These are phyloP conservation scores for Iodosphaeria phyllophila DNA, from an alignment of 2,329 filamentous ascomycete species.

Conservation along the genomic window DNA sequence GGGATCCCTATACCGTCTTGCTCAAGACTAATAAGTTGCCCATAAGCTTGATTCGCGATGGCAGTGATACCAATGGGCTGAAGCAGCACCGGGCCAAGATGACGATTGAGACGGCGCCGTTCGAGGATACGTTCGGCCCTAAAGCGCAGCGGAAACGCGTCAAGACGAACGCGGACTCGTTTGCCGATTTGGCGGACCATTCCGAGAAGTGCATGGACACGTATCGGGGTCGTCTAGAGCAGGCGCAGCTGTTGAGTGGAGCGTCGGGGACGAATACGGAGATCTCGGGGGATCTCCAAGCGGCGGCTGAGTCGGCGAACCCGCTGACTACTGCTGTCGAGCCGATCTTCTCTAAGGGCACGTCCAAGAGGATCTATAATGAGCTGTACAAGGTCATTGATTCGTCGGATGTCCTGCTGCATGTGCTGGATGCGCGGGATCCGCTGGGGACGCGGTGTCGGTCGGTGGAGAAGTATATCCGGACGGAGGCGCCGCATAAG, in stretches of 20 bases:
- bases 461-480: constrained; percentile 83
- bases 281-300: constrained; percentile 9
- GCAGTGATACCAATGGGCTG: constrained; percentile 57
- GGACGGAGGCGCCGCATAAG: constrained; percentile 87
- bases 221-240: constrained; percentile 66
- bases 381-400: constrained; percentile 69
- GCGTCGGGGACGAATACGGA: constrained; percentile 37
- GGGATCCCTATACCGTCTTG: constrained; percentile 85
- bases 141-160: constrained; percentile 87
- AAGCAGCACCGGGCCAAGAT: constrained; percentile 93
- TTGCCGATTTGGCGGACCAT: constrained; percentile 65
- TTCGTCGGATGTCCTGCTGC: constrained; percentile 90
- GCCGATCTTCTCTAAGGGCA: constrained; percentile 84
- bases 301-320: constrained; percentile 19
- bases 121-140: constrained; percentile 76
- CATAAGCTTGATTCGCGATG: constrained; percentile 81
- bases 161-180: constrained; percentile 67
- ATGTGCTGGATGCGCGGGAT: constrained; percentile 79
- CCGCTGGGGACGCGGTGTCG: constrained; percentile 79
- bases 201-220: constrained; percentile 64
- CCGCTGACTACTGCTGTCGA: constrained; percentile 49
- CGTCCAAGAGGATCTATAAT: constrained; percentile 28
- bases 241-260: constrained; percentile 59
- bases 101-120: constrained; percentile 72
- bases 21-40: constrained; percentile 94